Conservation (phyloP, 139 green algal species). For the Nannochloris sp. region DNA sequence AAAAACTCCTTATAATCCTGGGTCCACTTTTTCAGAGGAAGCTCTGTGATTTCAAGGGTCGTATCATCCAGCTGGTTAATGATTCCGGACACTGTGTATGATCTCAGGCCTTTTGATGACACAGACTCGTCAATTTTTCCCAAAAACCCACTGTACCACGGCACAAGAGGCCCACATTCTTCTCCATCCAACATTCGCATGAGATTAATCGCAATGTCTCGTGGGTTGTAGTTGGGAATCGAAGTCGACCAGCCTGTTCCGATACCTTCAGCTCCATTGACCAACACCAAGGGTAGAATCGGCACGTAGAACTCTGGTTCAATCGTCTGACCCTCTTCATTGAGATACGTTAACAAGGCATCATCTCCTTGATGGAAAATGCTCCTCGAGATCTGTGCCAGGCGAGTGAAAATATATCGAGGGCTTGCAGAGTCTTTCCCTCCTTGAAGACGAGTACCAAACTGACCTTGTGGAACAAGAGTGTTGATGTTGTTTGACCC, state of each 20-base stretch:
- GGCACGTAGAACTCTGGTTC: conserved; percentile 91
- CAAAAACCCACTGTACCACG: conserved; percentile 81
- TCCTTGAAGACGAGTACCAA: conserved; percentile 83
- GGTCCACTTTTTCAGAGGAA: conserved; percentile 95
- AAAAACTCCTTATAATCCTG: conserved; percentile 98
- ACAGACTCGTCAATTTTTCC: conserved; percentile 59
- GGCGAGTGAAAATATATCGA: conserved; percentile 97
- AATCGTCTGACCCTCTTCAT: conserved; percentile 94
- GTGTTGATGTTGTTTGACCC: conserved; percentile 98
- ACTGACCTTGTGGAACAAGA: conserved; percentile 74
- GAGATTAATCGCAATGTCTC: conserved; percentile 87
- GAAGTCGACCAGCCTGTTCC: conserved; percentile 95
- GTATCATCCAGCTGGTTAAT: conserved; percentile 53
- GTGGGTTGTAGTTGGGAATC: conserved; percentile 96
- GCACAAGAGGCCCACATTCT: conserved; percentile 65
- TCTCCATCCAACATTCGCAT: conserved; percentile 68
- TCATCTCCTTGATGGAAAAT: conserved; percentile 92
- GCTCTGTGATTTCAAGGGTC: conserved; percentile 88
- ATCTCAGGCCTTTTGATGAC: conserved; percentile 26
- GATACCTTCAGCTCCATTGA: conserved; percentile 98
- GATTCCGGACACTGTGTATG: conserved; percentile 62
- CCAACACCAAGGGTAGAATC: conserved; percentile 78
- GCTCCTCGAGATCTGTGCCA: conserved; percentile 65
- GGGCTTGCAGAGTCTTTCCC: conserved; percentile 90
- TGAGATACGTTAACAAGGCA: conserved; percentile 81